phyloP scores from a whole-genome alignment of 2,329 filamentous ascomycete genomes.

The Falciphora oryzae region DNA sequence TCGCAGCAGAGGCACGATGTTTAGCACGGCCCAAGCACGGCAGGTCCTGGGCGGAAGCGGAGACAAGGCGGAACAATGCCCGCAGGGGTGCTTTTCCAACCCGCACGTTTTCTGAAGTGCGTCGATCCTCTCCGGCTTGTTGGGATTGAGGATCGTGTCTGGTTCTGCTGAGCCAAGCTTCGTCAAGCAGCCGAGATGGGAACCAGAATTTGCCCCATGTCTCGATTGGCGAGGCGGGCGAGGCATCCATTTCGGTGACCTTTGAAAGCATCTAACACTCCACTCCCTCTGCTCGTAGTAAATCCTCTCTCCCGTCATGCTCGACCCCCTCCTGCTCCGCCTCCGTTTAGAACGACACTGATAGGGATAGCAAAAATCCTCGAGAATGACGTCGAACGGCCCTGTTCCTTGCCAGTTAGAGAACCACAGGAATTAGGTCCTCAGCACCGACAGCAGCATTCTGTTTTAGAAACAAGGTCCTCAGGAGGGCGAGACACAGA shows the following conservation, averaged over 20 bases:
- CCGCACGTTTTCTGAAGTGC: not conserved
- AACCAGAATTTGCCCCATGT: too few relatives aligned
- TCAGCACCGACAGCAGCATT: not conserved
- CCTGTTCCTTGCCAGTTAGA: not conserved
- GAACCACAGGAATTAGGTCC: not conserved
- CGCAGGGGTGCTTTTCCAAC: not conserved
- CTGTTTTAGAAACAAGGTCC: not conserved
- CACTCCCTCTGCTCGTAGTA: conserved; percentile 22
- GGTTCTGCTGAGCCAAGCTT: too few relatives aligned
- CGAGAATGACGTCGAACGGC: not conserved
- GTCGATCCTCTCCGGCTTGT: too few relatives aligned
- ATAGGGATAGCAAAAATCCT: not conserved
- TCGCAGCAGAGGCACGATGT: not conserved
- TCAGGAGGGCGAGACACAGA: not conserved
- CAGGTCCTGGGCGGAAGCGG: not conserved
- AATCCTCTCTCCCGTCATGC: conserved; percentile 19
- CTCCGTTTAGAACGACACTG: not conserved
- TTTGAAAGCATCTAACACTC: not conserved
- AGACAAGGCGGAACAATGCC: not conserved
- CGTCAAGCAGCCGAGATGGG: too few relatives aligned
- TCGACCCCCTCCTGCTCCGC: conserved; percentile 20
- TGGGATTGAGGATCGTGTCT: too few relatives aligned
- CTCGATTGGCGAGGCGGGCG: too few relatives aligned
- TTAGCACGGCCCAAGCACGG: not conserved
- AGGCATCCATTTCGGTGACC: too few relatives aligned